phyloP scores from a whole-genome alignment of 805 yeast species.

The Ogataea methylovora region DNA sequence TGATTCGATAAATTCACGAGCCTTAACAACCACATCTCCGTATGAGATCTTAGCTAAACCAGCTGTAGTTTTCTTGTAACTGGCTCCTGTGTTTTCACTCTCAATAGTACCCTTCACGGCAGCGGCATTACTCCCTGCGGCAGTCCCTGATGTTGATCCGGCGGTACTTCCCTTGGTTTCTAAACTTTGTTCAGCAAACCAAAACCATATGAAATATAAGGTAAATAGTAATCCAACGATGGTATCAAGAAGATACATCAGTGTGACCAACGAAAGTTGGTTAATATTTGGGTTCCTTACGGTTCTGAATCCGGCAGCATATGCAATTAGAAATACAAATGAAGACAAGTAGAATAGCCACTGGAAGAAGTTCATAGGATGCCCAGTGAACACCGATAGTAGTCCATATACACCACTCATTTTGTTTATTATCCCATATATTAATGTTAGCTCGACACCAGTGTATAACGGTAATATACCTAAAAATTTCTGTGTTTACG shows the following conservation, averaged over 20 bases:
- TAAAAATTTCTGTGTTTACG: conserved; percentile 43
- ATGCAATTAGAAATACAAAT: conserved; percentile 54
- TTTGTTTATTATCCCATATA: conserved; percentile 74
- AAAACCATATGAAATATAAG: conserved; percentile 60
- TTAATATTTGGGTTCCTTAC: conserved; percentile 51
- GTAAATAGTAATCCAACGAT: conserved; percentile 61
- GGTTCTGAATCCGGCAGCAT: conserved; percentile 46
- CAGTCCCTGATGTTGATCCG: conserved; percentile 4
- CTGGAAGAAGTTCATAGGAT: conserved; percentile 74
- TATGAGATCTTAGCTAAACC: neutral
- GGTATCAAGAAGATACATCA: conserved; percentile 63
- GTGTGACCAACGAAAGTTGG: conserved; percentile 53
- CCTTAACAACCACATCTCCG: neutral
- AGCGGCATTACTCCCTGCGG: neutral
- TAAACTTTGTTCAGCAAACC: conserved; percentile 44
- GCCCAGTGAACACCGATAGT: conserved; percentile 81
- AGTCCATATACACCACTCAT: conserved; percentile 86
- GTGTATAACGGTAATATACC: conserved; percentile 69
- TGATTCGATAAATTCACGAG: conserved; percentile 1
- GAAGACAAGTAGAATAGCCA: conserved; percentile 73
- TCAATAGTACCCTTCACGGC: neutral
- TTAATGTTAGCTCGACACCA: conserved; percentile 79
- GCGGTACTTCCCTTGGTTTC: conserved; percentile 9
- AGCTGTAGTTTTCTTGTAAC: neutral
- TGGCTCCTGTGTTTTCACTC: neutral